Evolutionary conservation across 805 yeast species (phyloP).

Genomic region (Yamadazyma akitaensis): DNA sequence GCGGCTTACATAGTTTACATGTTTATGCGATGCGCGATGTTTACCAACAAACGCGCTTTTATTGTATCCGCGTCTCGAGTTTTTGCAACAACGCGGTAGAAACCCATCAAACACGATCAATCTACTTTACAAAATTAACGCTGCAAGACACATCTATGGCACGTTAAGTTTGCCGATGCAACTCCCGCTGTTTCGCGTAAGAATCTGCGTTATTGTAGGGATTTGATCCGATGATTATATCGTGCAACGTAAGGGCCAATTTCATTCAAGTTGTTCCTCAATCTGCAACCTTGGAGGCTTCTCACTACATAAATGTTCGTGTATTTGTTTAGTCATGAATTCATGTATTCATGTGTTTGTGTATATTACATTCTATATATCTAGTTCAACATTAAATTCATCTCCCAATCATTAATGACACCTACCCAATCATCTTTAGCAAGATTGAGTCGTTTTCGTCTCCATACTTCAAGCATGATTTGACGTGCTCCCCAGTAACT

Average conservation of each 20-base stretch:
- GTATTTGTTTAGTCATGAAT: not conserved
- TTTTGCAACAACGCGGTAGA: not conserved
- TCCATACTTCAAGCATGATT: conserved; percentile 83
- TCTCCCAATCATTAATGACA: conserved; percentile 79
- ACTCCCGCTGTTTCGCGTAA: not conserved
- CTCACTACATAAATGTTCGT: too few species aligned
- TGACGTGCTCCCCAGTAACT: conserved; percentile 85
- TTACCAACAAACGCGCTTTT: conserved; percentile 3
- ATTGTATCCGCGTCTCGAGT: not conserved
- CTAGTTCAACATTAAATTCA: conserved; percentile 69
- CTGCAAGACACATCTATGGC: not conserved
- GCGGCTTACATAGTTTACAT: not conserved
- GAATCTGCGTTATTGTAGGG: not conserved
- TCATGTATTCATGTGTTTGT: not conserved
- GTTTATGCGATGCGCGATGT: conserved; percentile 6
- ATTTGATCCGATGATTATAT: not conserved
- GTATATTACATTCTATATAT: not conserved
- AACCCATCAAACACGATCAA: not conserved
- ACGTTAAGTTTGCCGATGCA: not conserved
- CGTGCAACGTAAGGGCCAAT: too few species aligned
- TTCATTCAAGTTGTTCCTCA: not conserved
- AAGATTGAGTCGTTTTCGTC: conserved; percentile 60
- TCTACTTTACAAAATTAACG: not conserved
- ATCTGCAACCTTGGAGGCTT: too few species aligned
- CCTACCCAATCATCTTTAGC: conserved; percentile 70